Conservation (phyloP, 2,329 filamentous ascomycete species). For the Sclerotinia spermophila region DNA sequence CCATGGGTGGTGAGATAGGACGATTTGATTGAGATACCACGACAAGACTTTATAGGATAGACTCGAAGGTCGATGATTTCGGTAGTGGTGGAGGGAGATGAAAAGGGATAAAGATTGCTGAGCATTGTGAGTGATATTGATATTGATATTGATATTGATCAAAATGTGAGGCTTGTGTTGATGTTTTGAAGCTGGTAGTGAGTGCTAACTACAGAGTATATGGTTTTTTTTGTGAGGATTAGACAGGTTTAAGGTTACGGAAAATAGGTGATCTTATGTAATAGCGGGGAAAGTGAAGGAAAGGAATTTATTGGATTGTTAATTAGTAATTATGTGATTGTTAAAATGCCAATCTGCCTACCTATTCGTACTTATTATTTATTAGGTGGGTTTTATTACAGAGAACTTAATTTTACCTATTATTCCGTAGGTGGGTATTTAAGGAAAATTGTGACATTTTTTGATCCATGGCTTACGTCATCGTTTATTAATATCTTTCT, state of each 20-base stretch:
- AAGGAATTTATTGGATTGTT: not conserved
- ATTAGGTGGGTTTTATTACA: no score
- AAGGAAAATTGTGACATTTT: not conserved
- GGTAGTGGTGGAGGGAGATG: conserved; percentile 17
- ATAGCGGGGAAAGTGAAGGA: not conserved
- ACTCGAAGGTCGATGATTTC: conserved; percentile 44
- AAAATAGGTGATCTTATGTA: not conserved
- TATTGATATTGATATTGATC: not conserved
- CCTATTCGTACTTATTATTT: no score
- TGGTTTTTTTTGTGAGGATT: not conserved
- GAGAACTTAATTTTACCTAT: no score
- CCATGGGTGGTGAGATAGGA: conserved; percentile 52
- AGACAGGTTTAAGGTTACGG: not conserved
- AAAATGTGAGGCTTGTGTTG: not conserved
- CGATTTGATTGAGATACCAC: conserved; percentile 53
- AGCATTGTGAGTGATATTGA: not conserved
- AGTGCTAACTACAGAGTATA: no score
- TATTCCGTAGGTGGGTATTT: not conserved
- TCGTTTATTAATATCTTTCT: not conserved
- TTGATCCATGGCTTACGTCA: conserved; percentile 7
- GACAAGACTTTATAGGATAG: conserved; percentile 65
- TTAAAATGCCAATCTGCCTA: not conserved
- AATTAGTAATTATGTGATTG: not conserved
- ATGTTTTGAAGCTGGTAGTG: not conserved
- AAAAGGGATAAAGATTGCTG: conserved; percentile 22